Evolutionary conservation across 2,329 filamentous ascomycete genomes (phyloP).

Genomic region (Fusarium tupiense): DNA sequence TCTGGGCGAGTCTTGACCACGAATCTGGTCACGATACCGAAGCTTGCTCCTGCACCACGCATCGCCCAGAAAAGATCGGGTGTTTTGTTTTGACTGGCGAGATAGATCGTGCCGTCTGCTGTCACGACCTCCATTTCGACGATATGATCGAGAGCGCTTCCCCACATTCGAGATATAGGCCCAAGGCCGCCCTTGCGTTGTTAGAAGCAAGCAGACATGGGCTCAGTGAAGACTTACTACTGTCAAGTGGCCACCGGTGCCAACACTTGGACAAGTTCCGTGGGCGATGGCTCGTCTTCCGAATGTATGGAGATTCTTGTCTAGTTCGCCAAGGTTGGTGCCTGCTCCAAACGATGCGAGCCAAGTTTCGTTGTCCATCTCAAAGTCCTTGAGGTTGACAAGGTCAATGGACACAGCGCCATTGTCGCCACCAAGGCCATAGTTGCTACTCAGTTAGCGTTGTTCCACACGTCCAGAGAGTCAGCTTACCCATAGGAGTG

Average conservation of each 20-base stretch:
- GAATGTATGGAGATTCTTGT: constrained; percentile 58
- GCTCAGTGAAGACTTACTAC: constrained; percentile 53
- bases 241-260: constrained; percentile 67
- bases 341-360: constrained; percentile 66
- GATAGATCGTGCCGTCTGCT: constrained; percentile 61
- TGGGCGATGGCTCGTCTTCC: constrained; percentile 68
- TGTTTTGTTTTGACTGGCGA: constrained; percentile 58
- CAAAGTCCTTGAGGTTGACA: constrained; percentile 61
- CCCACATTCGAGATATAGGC: constrained; percentile 69
- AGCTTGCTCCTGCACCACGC: constrained; percentile 65
- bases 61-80: constrained; percentile 66
- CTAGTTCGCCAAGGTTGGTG: constrained; percentile 61
- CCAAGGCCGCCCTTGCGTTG: constrained; percentile 62
- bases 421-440: constrained; percentile 59
- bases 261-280: constrained; percentile 68
- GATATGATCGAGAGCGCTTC: constrained; percentile 64
- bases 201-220: background rate
- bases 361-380: constrained; percentile 63
- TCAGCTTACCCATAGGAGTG: constrained; percentile 69
- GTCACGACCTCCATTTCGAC: constrained; percentile 60
- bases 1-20: constrained; percentile 65
- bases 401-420: constrained; percentile 66
- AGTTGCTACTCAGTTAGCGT: constrained; percentile 45
- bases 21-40: constrained; percentile 67
- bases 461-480: fast-evolving